Percentiles rank a stretch among this genome's conserved stretches.
Evolutionary conservation across 208 protist genomes (phyloP).

Genomic region (Perkinsela sp.): DNA sequence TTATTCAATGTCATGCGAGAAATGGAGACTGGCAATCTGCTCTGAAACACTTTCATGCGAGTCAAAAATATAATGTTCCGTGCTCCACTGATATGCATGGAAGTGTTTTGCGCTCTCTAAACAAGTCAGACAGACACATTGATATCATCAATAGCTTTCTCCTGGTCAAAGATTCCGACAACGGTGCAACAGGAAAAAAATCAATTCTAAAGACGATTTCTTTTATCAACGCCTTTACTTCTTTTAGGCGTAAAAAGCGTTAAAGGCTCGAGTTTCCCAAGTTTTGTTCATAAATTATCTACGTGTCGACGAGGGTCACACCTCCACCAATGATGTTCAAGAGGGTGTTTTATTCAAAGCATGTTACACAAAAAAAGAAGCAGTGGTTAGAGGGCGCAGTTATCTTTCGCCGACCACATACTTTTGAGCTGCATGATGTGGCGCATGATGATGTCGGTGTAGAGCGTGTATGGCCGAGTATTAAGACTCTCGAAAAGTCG

Average conservation of each 20-base stretch:
- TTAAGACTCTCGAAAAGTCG: too few species aligned
- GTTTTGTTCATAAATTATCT: too few species aligned
- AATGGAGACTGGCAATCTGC: background rate
- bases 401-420: background rate
- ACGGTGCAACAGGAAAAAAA: background rate
- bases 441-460: too few species aligned
- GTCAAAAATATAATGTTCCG: background rate
- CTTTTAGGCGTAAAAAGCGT: too few species aligned
- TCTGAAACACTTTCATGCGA: background rate
- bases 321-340: background rate
- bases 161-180: background rate
- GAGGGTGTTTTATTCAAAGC: background rate
- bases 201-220: background rate
- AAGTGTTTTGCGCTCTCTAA: background rate
- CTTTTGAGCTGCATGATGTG: background rate
- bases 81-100: background rate
- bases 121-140: background rate
- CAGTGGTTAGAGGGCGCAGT: background rate
- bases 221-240: background rate
- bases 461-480: too few species aligned
- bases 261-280: too few species aligned
- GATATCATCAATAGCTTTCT: constrained; percentile 1
- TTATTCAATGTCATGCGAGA: background rate
- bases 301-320: too few species aligned
- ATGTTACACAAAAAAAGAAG: background rate